phyloP scores from a whole-genome alignment of 2,329 filamentous ascomycete species.

The Calonectria pauciramosa region DNA sequence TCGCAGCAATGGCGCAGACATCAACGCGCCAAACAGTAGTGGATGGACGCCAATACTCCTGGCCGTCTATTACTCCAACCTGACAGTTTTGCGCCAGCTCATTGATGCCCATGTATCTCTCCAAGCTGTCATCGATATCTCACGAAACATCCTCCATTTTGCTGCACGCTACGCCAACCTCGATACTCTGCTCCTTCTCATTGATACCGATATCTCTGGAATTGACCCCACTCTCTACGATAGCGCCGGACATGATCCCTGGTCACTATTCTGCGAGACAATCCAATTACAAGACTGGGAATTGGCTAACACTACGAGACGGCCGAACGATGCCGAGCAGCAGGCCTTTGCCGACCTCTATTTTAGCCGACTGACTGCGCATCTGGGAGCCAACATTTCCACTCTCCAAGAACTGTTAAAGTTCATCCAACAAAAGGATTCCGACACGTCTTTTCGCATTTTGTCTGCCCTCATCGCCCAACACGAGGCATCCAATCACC shows the following conservation, averaged over 20 bases:
- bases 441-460: neutral
- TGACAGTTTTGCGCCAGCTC: neutral
- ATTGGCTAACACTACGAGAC: neutral
- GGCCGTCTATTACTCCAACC: rapidly evolving
- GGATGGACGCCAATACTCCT: rapidly evolving
- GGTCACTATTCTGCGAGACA: neutral
- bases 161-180: rapidly evolving
- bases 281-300: neutral
- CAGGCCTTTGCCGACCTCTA: neutral
- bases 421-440: neutral
- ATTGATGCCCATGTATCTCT: slow-evolving; percentile 4
- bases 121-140: rapidly evolving
- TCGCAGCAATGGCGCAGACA: neutral
- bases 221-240: neutral
- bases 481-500: neutral
- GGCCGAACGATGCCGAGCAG: neutral
- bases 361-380: neutral
- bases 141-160: rapidly evolving
- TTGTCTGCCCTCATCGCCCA: neutral
- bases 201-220: neutral
- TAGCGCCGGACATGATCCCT: neutral
- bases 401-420: neutral
- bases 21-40: rapidly evolving
- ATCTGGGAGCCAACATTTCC: neutral
- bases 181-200: neutral